Conservation (phyloP, 768 basidiomycete genomes). For the Agaricus bisporus region DNA sequence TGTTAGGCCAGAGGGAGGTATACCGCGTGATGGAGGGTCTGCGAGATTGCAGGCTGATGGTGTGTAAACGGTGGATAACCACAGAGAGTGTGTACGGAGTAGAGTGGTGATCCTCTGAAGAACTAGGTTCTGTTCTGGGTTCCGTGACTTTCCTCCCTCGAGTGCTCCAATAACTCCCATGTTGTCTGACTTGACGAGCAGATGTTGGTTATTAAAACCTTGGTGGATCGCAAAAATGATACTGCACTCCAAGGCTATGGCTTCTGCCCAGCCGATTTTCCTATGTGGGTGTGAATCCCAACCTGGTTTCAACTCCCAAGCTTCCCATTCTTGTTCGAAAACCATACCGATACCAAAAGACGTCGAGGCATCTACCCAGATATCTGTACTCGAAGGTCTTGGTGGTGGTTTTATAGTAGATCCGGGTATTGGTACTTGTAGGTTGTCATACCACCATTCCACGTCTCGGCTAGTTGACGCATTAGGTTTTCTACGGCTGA, state of each 20-base stretch:
- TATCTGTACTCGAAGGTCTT: not conserved
- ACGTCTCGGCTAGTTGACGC: conserved; percentile 19
- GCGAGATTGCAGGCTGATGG: conserved; percentile 10
- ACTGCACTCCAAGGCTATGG: conserved; percentile 21
- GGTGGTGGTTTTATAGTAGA: conserved; percentile 4
- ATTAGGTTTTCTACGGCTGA: conserved; percentile 13
- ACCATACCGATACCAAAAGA: conserved; percentile 33
- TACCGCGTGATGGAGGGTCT: conserved; percentile 10
- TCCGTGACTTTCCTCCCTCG: conserved; percentile 14
- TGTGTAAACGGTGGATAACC: conserved; percentile 3
- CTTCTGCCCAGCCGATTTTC: conserved; percentile 22
- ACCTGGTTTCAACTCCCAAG: conserved; percentile 14
- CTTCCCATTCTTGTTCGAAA: conserved; percentile 21
- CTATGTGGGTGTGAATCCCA: conserved; percentile 14
- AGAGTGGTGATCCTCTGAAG: conserved; percentile 10
- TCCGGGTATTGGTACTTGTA: conserved; percentile 8
- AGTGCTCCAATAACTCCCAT: conserved; percentile 25
- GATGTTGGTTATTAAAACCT: conserved; percentile 15
- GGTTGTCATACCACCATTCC: conserved; percentile 23
- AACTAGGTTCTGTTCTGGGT: conserved; percentile 14
- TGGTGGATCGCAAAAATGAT: not conserved
- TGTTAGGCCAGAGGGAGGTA: not conserved
- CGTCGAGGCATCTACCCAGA: conserved; percentile 33
- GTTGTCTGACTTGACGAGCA: conserved; percentile 28
- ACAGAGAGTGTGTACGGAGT: conserved; percentile 2